Percentiles rank a stretch among this genome's conserved stretches.
These are phyloP conservation scores for Entophlyctis helioformis DNA, from an alignment of 192 early-diverging fungal genomes.

Conservation along the genomic window DNA sequence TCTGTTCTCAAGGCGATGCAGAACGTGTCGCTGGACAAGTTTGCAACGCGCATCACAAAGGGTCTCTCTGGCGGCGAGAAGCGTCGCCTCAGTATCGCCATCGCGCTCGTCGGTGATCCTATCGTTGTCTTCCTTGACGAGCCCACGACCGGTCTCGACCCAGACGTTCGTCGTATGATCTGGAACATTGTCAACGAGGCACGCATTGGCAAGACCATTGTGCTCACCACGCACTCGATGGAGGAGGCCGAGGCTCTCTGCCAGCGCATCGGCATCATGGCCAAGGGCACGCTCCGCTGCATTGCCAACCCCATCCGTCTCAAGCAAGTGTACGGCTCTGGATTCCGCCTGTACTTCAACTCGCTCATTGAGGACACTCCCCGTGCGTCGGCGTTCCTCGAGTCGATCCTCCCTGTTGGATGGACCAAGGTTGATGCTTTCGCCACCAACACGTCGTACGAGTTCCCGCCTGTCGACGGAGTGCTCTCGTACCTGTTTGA, in stretches of 20 bases:
- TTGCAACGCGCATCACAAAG: constrained; percentile 41
- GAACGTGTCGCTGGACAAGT: constrained; percentile 40
- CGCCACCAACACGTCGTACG: too few species aligned
- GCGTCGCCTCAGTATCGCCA: constrained; percentile 38
- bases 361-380: constrained; percentile 24
- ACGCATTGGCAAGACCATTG: constrained; percentile 45
- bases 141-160: constrained; percentile 68
- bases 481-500: too few species aligned
- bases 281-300: constrained; percentile 59
- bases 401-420: too few species aligned
- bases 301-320: constrained; percentile 48
- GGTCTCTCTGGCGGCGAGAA: constrained; percentile 63
- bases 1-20: constrained; percentile 33
- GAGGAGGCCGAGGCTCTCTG: constrained; percentile 74
- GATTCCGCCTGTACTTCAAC: constrained; percentile 53
- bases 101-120: constrained; percentile 39
- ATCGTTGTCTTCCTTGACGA: constrained; percentile 69
- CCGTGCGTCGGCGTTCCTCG: too few species aligned
- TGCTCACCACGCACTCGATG: constrained; percentile 65
- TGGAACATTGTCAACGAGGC: constrained; percentile 61
- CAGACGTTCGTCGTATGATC: constrained; percentile 57
- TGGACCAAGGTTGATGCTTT: too few species aligned
- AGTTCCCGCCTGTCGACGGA: too few species aligned
- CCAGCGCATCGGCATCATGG: constrained; percentile 66
- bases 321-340: constrained; percentile 59